Base-by-base conservation (phyloP, 2,329 filamentous ascomycete species). In the Penicillium rolfsii region DNA sequence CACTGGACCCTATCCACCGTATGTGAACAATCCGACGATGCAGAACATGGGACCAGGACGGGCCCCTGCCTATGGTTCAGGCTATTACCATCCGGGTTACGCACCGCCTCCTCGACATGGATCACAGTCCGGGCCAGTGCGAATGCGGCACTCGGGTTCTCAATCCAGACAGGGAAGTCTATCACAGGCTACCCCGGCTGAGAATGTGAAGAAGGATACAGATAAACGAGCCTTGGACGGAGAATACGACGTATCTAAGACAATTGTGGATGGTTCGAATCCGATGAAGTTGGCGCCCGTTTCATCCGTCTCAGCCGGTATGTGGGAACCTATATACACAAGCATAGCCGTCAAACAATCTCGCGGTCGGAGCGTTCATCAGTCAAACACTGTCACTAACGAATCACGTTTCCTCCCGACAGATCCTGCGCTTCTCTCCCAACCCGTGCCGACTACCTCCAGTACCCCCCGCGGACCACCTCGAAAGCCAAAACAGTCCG, bases 401-500 rank as follows among this genome's bases (percentile, higher is more conserved):
- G 28, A 24, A 22, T 54, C 22, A 52, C 28, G 11, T 28, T 59
- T 22, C 45, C 24, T 22, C 36, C 16, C 54, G 11, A 33, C 50
- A 73, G 71, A 65, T 49, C 28, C 61, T 8, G 41, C 40, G 8
- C 57, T 62, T 49, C 55, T 57, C 30, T 56, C 50, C 9, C 59
- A 62, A 16, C 22, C 64, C 40, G 36, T 48, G 12, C 61, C 62
- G 19, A 61, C 65, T 49, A 61, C 63, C 16, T 68, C 75, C 9
- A 76, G 70, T 16, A 72, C 80, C 3, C 85, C 85, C 36, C 82
- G 86, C 67, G 87, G 87, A n/a, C 87, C 86, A 4, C 86, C 87
- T 38, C 81, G 87, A 66, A 89, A 89, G 69, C 87, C 87, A 6
- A 86, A 84, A 70, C 85, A 88, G 72, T 87, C 83, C 81, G 94